Evolutionary conservation across 176 grass and related monocot genomes (phyloP), one percentile per base, ranked within the genome.

Genomic region (Lolium rigidum): DNA sequence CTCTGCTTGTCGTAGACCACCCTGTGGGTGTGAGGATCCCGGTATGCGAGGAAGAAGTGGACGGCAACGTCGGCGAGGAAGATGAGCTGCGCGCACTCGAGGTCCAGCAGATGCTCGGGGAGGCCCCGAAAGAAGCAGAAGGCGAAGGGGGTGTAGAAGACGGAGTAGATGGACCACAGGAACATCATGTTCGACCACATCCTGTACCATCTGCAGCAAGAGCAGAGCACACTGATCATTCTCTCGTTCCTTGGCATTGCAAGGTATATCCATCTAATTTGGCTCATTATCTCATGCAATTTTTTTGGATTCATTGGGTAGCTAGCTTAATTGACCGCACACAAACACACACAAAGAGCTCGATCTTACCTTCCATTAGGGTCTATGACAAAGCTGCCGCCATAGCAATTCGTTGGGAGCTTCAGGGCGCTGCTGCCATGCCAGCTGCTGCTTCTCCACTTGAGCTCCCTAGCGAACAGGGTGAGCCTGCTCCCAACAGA

Each of bases 141-240:
- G 63, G 92, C 95, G 78, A 98, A 83, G n/a, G 93, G 91, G 35
- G 95, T 94, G 88, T 89, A 92, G 91, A 98, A 95, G 73, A 88
- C 86, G 15, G 93, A 98, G 86, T 88, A 98, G 78, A 98, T 89
- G 68, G 93, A 95, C 93, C 81, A 98, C 11, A 98, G 4, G 76
- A 98, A 92, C 65, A 94, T 58, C 28, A 85, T 82, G 86, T 84
- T 87, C 31, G 73, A 82, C 93, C 95, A 98, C 31, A 95, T 43
- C 84, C 85, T 90, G 77, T 92, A 98, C 49, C 74, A 90, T 62
- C 95, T 98, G 78, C n/a, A 82, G 14, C 14, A 58, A 58, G 38
- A 72, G 56, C 71, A 80, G 69, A 37, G 71, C 59, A 28, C 26
- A 28, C 26, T 28, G 26, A 28, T 28, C 26, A 28, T 28, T 28